phyloP scores from a whole-genome alignment of 1,284 basidiomycete species.

The Pseudozyma hubeiensis region DNA sequence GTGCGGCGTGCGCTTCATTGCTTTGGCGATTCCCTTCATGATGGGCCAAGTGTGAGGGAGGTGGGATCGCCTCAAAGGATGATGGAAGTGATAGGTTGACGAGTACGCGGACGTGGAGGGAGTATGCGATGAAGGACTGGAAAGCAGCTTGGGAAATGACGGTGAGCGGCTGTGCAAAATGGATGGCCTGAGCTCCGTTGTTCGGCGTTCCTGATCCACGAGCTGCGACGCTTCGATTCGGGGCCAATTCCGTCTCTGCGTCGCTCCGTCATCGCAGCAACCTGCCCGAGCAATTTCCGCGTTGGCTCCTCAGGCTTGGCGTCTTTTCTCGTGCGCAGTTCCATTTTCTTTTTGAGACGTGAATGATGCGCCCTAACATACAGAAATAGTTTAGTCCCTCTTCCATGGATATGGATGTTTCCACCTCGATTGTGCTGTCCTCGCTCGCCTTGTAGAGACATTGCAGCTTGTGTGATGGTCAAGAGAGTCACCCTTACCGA shows the following conservation, averaged over 20 bases:
- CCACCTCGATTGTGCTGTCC: too few species aligned
- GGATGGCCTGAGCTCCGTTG: background rate
- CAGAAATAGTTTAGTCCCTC: too few species aligned
- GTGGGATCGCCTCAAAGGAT: background rate
- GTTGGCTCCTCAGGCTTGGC: background rate
- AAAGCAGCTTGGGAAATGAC: background rate
- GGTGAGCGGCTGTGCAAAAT: conserved; percentile 1
- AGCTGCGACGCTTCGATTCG: conserved; percentile 1
- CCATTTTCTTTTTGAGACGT: too few species aligned
- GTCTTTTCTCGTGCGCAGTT: conserved; percentile 22
- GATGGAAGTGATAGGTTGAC: background rate
- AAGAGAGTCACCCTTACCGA: too few species aligned
- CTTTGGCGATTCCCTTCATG: conserved; percentile 63
- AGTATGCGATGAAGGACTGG: background rate
- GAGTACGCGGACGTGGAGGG: background rate
- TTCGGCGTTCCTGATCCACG: background rate
- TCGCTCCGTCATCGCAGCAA: conserved; percentile 36
- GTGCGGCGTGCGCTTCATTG: conserved; percentile 66
- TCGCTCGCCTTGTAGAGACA: too few species aligned
- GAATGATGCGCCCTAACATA: too few species aligned
- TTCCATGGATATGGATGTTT: too few species aligned
- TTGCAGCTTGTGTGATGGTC: too few species aligned
- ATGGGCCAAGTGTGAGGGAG: conserved; percentile 7
- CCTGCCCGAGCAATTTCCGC: background rate
- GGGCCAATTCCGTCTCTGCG: conserved; percentile 14